Percentiles rank a stretch among this genome's conserved stretches.
phyloP scores from a whole-genome alignment of 2,329 filamentous ascomycete genomes.

The Cordyceps militaris region DNA sequence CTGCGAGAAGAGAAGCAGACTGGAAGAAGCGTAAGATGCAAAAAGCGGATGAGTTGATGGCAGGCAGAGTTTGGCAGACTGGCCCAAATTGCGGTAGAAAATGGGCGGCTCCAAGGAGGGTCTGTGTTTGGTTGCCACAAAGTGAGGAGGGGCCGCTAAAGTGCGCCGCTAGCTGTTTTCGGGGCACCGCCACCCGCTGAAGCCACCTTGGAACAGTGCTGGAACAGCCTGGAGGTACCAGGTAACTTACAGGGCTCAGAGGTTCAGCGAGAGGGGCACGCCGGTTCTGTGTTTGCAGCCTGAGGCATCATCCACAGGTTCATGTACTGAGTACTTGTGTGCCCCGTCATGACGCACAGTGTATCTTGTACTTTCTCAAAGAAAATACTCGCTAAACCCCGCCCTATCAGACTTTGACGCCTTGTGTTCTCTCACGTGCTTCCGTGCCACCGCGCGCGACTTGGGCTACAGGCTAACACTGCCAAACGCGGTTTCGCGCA shows the following conservation, averaged over 20 bases:
- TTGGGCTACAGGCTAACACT: no score
- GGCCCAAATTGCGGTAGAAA: conserved; percentile 12
- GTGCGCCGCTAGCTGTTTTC: conserved; percentile 1
- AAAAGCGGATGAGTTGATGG: conserved; percentile 5
- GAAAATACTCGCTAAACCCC: not conserved
- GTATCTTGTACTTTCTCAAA: not conserved
- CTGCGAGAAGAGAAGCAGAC: conserved; percentile 9
- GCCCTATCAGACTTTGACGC: not conserved
- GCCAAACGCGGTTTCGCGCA: conserved; percentile 8
- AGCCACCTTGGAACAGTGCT: not conserved
- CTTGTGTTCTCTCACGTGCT: conserved; percentile 6
- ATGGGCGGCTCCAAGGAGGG: conserved; percentile 5
- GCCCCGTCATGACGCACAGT: not conserved
- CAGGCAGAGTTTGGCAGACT: conserved; percentile 11
- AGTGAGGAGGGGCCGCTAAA: conserved; percentile 1
- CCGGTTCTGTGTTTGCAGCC: not conserved
- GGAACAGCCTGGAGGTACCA: not conserved
- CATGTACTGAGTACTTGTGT: not conserved
- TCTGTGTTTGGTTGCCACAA: conserved; percentile 12
- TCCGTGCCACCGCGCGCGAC: not conserved
- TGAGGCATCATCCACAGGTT: not conserved
- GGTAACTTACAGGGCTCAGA: not conserved
- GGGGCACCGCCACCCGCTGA: not conserved
- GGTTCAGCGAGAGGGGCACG: not conserved
- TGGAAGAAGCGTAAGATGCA: conserved; percentile 4